Base-by-base conservation (phyloP, 495 filamentous ascomycete species). In the Xylaria curta region DNA sequence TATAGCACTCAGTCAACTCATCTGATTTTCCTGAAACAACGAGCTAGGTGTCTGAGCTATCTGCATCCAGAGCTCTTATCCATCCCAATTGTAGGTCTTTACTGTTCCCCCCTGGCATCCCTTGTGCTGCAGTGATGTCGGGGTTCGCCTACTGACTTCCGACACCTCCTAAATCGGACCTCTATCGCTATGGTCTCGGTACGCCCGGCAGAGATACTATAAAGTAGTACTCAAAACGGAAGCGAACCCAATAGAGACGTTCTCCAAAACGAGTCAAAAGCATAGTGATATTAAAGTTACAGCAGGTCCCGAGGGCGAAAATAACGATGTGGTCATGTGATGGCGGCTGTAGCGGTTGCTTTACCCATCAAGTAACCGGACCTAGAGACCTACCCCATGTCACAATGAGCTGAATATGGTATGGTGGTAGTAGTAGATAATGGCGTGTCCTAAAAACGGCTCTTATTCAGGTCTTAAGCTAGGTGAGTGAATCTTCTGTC, bases 301-400 rank as follows among this genome's bases (percentile, higher is more conserved):
- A 31, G 61, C 12, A 44, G 40, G 9, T 47, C 40, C 40, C 3
- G 40, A 65, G 38, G 13, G n/a, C 4, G 26, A 38, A 4, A 24
- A 40, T 10, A 15, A 24, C 5, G 13, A 15, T 6, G 10, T 44
- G 31, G 31, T 66, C 63, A 66, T 66, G 63, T 66, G 63, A 66
- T 31, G 5, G 63, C 40, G 31, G 31, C 19, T 53, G n/a, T 28
- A 8, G 63, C 63, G 63, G 63, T 3, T 53, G 49, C 38, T 38
- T 12, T 19, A 49, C 36, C 61, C 38, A 62, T 24, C n/a, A 42
- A 42, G 36, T 56, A 31, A 56, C 13, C 26, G 13, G 10, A 28
- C 31, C 12, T 31, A 15, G 4, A 28, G 28, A 31, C 13, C 60
- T 15, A 62, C n/a, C 12, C 19, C 5, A 42, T 62, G 6, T 21